Base-by-base conservation (phyloP, 2,329 filamentous ascomycete species). In the Penicillium sp. region DNA sequence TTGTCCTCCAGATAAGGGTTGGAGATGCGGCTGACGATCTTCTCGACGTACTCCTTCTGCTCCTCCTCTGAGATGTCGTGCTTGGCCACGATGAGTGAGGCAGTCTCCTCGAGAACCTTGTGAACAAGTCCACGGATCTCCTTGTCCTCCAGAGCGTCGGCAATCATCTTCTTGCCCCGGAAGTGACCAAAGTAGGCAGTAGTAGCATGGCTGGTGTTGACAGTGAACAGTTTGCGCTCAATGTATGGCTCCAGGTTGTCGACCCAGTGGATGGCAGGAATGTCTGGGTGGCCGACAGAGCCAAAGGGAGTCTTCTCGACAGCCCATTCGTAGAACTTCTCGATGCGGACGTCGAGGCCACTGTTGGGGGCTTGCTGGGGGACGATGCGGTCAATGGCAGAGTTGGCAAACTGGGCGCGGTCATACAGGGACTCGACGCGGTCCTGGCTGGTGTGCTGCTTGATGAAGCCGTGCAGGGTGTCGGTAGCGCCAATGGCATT, bases 251-350 rank as follows among this genome's bases (percentile, higher is more conserved):
- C 80, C 28, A 98, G 82, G 73, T 97, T 79, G 57, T 88, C 82
- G 52, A 97, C 93, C 82, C 88, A 96, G 75, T 95, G 87, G 68
- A 97, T 84, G 52, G 90, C 91, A 58, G 93, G 72, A 64, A 98
- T 91, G n/a, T 80, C 72, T 6, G 89, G 90, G 60, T 81, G 78
- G 47, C 78, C 77, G 54, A 79, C 74, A 55, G 84, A 80, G 57
- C 83, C 78, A 71, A 97, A 96, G 2, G 91, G 91, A 39, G 82
- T 85, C 68, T 81, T 76, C 67, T 98, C 93, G 44, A 98, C 90
- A 34, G 93, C 91, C 93, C 93, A 98, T 76, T 98, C 93, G 75
- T 88, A 96, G 78, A 97, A 98, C 75, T 93, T 93, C 79, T 98
- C 93, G 42, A 98, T 89, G 64, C 85, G 90, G 58, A 98, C 93